Percentiles rank a stretch among this genome's conserved stretches.
Conservation (phyloP, 2,329 filamentous ascomycete species). For the Ceratocystis alfenasii region DNA sequence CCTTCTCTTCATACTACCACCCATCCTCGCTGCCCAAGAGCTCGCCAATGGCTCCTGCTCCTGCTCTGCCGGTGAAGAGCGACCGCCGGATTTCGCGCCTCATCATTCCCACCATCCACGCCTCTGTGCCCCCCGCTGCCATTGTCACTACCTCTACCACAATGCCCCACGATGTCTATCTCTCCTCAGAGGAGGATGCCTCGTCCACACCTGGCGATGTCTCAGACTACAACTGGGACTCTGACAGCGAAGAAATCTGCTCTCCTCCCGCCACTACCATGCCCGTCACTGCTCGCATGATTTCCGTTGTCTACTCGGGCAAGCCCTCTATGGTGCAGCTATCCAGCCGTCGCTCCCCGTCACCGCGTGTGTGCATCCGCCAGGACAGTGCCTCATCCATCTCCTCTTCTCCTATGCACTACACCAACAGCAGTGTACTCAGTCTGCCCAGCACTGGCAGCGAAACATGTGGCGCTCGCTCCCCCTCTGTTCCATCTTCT, state of each 20-base stretch:
- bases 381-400: constrained; percentile 27
- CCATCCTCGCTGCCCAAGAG: constrained; percentile 19
- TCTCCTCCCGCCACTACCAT: constrained; percentile 23
- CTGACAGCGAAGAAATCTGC: constrained; percentile 29
- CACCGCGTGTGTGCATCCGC: constrained; percentile 25
- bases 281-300: constrained; percentile 44
- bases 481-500: not conserved
- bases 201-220: constrained; percentile 51
- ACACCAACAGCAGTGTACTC: constrained; percentile 27
- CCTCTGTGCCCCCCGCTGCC: constrained; percentile 3
- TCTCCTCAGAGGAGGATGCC: constrained; percentile 54
- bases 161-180: constrained; percentile 47
- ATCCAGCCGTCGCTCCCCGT: constrained; percentile 27
- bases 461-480: not conserved
- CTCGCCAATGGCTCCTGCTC: constrained; percentile 24
- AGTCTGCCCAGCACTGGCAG: constrained; percentile 27
- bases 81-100: constrained; percentile 34
- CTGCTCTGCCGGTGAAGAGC: constrained; percentile 37
- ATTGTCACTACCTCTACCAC: constrained; percentile 23
- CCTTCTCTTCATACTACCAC: constrained; percentile 17
- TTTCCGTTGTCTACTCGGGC: constrained; percentile 48
- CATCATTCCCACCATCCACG: constrained; percentile 26
- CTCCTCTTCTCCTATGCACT: constrained; percentile 28
- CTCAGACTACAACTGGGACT: constrained; percentile 43
- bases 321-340: constrained; percentile 48